Evolutionary conservation across 2,329 filamentous ascomycete species (phyloP).

Genomic region (Fusarium citri): DNA sequence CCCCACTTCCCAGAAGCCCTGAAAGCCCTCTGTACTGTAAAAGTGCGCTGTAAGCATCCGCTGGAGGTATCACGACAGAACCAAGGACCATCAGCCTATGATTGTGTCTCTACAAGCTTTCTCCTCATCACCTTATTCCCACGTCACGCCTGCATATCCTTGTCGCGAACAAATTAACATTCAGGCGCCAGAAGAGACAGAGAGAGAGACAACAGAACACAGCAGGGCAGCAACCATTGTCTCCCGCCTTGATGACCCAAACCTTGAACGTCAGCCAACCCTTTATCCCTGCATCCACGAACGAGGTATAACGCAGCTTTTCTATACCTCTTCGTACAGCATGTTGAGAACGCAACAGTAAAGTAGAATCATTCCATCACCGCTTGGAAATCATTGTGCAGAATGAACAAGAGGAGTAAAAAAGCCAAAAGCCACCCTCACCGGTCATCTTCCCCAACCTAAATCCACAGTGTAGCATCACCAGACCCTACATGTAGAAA

Average conservation of each 20-base stretch:
- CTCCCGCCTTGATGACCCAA: conserved; percentile 16
- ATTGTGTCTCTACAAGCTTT: not conserved
- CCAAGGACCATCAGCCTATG: conserved; percentile 27
- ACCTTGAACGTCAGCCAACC: conserved; percentile 29
- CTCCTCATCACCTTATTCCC: conserved; percentile 25
- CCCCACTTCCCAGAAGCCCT: conserved; percentile 30
- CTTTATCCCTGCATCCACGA: conserved; percentile 26
- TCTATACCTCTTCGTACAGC: conserved; percentile 4
- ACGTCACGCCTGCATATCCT: conserved; percentile 28
- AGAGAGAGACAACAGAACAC: conserved; percentile 29
- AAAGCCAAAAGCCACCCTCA: conserved; percentile 21
- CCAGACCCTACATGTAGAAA: not conserved
- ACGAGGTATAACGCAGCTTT: conserved; percentile 25
- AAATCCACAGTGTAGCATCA: conserved; percentile 22
- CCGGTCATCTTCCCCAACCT: conserved; percentile 1
- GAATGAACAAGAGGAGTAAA: not conserved
- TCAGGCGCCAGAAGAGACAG: conserved; percentile 19
- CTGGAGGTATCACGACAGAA: conserved; percentile 19
- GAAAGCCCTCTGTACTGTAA: conserved; percentile 17
- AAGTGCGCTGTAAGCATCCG: conserved; percentile 21
- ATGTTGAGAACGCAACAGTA: conserved; percentile 26
- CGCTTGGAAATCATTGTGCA: conserved; percentile 16
- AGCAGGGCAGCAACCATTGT: not conserved
- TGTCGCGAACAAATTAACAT: conserved; percentile 23
- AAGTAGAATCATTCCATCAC: conserved; percentile 24